phyloP scores from a whole-genome alignment of 257 asterid genomes.

The Gentiana dahurica region DNA sequence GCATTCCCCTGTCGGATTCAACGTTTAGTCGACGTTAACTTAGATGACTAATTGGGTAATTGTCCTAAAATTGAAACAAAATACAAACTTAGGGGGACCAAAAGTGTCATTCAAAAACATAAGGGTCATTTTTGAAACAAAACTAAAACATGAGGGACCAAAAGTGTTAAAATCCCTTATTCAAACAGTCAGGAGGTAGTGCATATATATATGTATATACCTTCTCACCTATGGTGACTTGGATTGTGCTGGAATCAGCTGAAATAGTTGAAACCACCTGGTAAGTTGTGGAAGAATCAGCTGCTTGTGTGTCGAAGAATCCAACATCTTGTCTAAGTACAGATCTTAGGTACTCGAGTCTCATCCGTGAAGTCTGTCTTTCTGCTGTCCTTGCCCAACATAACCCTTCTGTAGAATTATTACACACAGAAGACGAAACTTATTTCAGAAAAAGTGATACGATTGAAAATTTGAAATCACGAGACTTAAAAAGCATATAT shows the following conservation, averaged over 20 bases:
- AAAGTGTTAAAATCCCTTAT: no score
- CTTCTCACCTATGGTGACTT: conserved; percentile 73
- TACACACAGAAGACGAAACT: background rate
- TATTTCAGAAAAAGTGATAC: background rate
- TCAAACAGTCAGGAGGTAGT: no score
- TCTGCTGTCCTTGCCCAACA: conserved; percentile 97
- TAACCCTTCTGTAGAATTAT: conserved; percentile 47
- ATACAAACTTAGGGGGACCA: no score
- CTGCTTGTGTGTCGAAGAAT: conserved; percentile 65
- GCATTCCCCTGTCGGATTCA: no score
- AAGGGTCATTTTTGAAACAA: no score
- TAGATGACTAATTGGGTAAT: no score
- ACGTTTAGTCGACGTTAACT: no score
- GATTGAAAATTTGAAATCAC: no score
- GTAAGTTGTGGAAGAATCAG: conserved; percentile 61
- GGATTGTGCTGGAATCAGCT: conserved; percentile 59
- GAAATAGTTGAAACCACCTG: conserved; percentile 66
- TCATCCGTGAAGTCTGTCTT: conserved; percentile 77
- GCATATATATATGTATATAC: conserved; percentile 13
- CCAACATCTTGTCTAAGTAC: conserved; percentile 74
- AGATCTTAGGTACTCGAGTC: conserved; percentile 79
- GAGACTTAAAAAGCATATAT: no score
- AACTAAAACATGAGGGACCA: no score
- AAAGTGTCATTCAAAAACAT: no score
- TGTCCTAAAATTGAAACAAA: no score